phyloP scores from a whole-genome alignment of 257 asterid genomes.

The Solanum pinnatisectum region DNA sequence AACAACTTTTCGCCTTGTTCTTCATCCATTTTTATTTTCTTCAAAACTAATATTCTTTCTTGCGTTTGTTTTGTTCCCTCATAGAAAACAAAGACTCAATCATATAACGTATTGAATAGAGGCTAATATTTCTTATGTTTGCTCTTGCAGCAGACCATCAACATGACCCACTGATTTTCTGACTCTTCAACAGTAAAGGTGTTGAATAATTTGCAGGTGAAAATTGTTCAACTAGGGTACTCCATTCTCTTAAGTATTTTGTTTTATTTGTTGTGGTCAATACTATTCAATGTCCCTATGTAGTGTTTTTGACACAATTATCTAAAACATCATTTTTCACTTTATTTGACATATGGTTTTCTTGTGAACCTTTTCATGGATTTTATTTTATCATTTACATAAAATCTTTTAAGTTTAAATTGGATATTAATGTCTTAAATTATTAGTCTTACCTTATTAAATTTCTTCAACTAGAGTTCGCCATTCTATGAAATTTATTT shows the following conservation, averaged over 20 bases:
- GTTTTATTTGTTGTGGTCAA: background rate
- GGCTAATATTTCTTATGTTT: background rate
- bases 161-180: background rate
- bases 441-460: background rate
- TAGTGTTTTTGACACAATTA: background rate
- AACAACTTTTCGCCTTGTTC: background rate
- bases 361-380: background rate
- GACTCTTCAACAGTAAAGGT: too few species aligned
- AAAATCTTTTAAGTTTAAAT: background rate
- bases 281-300: background rate
- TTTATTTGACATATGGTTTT: background rate
- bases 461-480: too few species aligned
- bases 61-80: background rate
- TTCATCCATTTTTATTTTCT: background rate
- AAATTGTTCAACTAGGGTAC: background rate
- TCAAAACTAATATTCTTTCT: background rate
- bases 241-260: background rate
- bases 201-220: background rate
- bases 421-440: background rate
- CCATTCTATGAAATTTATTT: too few species aligned
- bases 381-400: background rate
- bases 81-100: background rate
- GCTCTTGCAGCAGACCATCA: background rate
- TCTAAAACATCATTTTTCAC: background rate
- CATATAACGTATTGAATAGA: background rate